Conservation (phyloP, 1,284 basidiomycete species). For the Phylloboletellus chloephorus region DNA sequence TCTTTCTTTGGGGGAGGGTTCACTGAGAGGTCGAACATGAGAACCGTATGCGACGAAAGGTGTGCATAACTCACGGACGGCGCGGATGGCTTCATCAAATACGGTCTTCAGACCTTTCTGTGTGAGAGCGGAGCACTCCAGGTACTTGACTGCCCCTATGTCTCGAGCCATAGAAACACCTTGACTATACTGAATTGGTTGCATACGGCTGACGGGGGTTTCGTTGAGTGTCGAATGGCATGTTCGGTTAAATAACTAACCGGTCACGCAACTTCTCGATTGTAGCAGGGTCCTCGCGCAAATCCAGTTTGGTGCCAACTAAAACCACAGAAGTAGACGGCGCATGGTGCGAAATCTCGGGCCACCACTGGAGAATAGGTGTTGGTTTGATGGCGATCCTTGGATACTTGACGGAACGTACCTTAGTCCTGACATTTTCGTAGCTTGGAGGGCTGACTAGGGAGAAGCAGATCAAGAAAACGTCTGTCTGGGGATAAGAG, state of each 20-base stretch:
- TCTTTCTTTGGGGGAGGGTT: slow-evolving; percentile 66
- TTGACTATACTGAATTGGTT: slow-evolving; percentile 88
- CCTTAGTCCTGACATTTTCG: slow-evolving; percentile 98
- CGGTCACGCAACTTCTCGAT: slow-evolving; percentile 91
- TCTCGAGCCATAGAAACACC: slow-evolving; percentile 90
- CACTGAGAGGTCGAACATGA: slow-evolving; percentile 41
- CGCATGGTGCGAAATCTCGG: slow-evolving; percentile 95
- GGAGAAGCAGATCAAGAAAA: slow-evolving; percentile 99
- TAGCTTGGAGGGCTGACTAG: slow-evolving; percentile 96
- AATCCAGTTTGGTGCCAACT: slow-evolving; percentile 96
- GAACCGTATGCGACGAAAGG: slow-evolving; percentile 10
- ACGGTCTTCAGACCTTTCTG: slow-evolving; percentile 97
- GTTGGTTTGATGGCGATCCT: slow-evolving; percentile 10
- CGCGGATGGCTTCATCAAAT: slow-evolving; percentile 94
- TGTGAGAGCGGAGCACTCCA: slow-evolving; percentile 96
- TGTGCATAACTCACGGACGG: slow-evolving; percentile 65
- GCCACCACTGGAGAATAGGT: slow-evolving; percentile 72
- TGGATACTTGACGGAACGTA: slow-evolving; percentile 32
- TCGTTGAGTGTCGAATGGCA: slow-evolving; percentile 11
- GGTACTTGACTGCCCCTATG: slow-evolving; percentile 92
- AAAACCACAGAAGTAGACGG: slow-evolving; percentile 92
- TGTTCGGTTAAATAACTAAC: slow-evolving; percentile 37
- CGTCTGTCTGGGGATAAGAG: slow-evolving; percentile 98
- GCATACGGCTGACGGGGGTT: slow-evolving; percentile 67
- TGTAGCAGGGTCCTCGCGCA: slow-evolving; percentile 90